Evolutionary conservation across 2,329 filamentous ascomycete genomes (phyloP), one percentile per base, ranked within the genome.

Genomic region (Metarhizium brunneum): DNA sequence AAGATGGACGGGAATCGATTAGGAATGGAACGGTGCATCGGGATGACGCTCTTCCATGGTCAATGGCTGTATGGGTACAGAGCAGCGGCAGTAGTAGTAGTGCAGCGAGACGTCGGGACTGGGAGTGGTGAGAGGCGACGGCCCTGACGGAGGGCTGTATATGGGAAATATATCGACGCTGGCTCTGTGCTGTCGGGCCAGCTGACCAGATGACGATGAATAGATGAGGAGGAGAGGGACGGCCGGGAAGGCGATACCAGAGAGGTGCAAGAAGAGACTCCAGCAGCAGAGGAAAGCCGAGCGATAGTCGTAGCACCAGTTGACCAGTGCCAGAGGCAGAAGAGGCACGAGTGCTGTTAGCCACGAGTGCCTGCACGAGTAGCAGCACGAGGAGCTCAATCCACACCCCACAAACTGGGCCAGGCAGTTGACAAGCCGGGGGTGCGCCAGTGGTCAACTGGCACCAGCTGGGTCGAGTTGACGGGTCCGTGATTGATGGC

Each of bases 21-120:
- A 52, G 38, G 18, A 36, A 52, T 40, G 50, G 40, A 47, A 30
- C 35, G 30, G 30, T 49, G 30, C 16, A 18, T 52, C 36, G 42
- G 52, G 16, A 38, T 54, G 51, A 45, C 29, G 42, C 54, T 56
- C 48, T 57, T 54, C 54, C 57, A 58, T 57, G 47, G 53, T 58
- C 55, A 52, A 48, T 42, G 52, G 43, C 11, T 38, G 18, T 36
- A 20, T 45, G n/a, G 42, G 11, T 45, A 35, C 32, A 6, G 20
- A 43, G 40, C 35, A 36, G 7, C 5, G 2, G 13, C 2, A 6
- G 40, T n/a, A 18, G 40, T 25, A 35, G 32, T 35, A 35, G 32
- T 47, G 45, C 45, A 48, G 18, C 45, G 2, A 48, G 45, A 48
- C 20, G 45, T n/a, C 20, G 14, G 14, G 20, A 14, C 20, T 14